A percentile compares a stretch with the other conserved stretches of the same genome.
Conservation (phyloP, 495 filamentous ascomycete species). For the Aspergillus bertholletiae region DNA sequence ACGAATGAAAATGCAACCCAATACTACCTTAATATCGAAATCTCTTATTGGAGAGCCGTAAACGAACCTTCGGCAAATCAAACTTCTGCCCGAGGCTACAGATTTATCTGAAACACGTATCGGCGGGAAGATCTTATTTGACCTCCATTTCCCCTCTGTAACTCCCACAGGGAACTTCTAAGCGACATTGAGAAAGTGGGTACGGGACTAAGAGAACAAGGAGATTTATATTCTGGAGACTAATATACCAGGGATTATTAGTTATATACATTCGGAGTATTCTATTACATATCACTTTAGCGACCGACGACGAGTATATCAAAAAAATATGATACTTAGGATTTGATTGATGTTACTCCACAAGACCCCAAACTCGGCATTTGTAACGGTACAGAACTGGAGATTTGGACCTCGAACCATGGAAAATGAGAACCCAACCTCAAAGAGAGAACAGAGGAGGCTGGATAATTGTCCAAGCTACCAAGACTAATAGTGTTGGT, state of each 20-base stretch:
- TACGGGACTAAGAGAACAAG: not conserved
- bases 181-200: not conserved
- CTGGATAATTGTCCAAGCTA: not conserved
- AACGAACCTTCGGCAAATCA: slow-evolving; percentile 4
- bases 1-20: not conserved
- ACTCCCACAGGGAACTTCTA: too few relatives aligned
- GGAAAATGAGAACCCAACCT: not conserved
- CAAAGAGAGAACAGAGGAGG: not conserved
- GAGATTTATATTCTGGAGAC: not conserved
- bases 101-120: slow-evolving; percentile 9
- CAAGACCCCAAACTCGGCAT: not conserved
- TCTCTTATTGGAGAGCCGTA: not conserved
- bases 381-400: not conserved
- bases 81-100: not conserved
- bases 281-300: too few relatives aligned
- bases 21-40: not conserved
- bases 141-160: not conserved
- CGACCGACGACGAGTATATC: not conserved
- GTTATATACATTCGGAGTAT: not conserved
- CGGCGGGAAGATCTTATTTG: slow-evolving; percentile 1
- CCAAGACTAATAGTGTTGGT: not conserved
- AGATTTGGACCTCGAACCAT: not conserved
- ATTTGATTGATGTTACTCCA: not conserved
- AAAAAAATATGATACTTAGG: not conserved
- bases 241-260: not conserved